Percentiles rank a stretch among this genome's conserved stretches.
These are phyloP conservation scores for Aegilops longissima DNA, from an alignment of 176 grass and related monocot genomes.

Conservation along the genomic window DNA sequence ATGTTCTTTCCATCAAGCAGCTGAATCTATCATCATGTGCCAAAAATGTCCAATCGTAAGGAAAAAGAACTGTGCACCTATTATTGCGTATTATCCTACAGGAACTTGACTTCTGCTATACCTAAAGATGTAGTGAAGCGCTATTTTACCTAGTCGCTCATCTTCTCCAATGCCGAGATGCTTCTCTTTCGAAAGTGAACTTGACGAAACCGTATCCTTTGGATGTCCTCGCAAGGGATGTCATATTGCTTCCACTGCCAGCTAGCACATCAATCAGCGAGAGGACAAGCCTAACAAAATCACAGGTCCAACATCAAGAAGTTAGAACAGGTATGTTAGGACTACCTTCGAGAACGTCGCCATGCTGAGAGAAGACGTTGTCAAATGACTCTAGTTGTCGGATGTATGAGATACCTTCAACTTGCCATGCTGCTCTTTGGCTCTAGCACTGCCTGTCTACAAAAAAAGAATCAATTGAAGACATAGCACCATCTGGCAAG, in stretches of 20 bases:
- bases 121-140: background rate
- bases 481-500: too few relatives aligned
- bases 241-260: background rate
- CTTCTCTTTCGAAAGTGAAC: slow-evolving; percentile 35
- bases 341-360: slow-evolving; percentile 42
- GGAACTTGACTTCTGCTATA: background rate
- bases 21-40: too few relatives aligned
- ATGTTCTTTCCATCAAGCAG: too few relatives aligned
- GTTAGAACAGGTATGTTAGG: background rate
- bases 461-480: too few relatives aligned
- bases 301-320: background rate
- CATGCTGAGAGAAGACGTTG: slow-evolving; percentile 34
- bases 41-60: too few relatives aligned
- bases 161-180: slow-evolving; percentile 40
- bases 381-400: too few relatives aligned
- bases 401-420: too few relatives aligned
- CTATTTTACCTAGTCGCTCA: slow-evolving; percentile 37
- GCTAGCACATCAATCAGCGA: too few relatives aligned
- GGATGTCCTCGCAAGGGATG: slow-evolving; percentile 31
- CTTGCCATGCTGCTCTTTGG: too few relatives aligned
- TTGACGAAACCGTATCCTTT: slow-evolving; percentile 57
- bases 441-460: too few relatives aligned
- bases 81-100: background rate
- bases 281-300: background rate
- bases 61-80: too few relatives aligned